Evolutionary conservation across 1,284 basidiomycete species (phyloP).

Genomic region (Ceratobasidium papillatum): DNA sequence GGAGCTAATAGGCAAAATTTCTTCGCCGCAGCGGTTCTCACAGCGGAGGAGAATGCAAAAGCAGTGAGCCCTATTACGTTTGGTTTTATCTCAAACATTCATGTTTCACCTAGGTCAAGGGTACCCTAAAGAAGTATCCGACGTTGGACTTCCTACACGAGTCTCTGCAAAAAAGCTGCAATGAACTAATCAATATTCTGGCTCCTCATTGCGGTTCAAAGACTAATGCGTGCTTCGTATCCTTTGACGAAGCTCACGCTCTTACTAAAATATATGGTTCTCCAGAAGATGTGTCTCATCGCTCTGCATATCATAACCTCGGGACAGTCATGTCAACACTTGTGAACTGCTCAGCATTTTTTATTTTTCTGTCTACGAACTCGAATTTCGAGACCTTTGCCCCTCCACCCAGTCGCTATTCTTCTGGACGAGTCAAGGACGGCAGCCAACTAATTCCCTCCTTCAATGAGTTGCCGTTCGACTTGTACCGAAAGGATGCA

Average conservation of each 20-base stretch:
- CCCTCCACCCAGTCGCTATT: not conserved
- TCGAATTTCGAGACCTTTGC: not conserved
- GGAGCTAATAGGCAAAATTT: not conserved
- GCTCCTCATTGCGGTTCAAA: not conserved
- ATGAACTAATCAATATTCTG: not conserved
- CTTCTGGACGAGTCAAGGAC: not conserved
- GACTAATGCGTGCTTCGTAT: not conserved
- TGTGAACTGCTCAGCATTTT: not conserved
- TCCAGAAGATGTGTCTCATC: not conserved
- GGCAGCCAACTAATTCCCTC: not conserved
- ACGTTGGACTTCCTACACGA: not conserved
- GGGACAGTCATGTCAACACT: not conserved
- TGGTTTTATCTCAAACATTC: not conserved
- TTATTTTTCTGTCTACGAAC: conserved; percentile 18
- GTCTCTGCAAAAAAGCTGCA: not conserved
- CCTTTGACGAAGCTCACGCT: conserved; percentile 14
- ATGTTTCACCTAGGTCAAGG: not conserved
- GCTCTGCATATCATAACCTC: not conserved
- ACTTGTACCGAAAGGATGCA: not conserved
- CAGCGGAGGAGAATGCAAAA: no score
- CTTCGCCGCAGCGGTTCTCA: no score
- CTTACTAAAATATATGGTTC: not conserved
- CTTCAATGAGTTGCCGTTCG: conserved; percentile 12
- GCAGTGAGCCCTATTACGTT: no score
- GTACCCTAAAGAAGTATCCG: not conserved